Evolutionary conservation across 176 grass and related monocot species (phyloP).

Genomic region (Triticum dicoccoides): DNA sequence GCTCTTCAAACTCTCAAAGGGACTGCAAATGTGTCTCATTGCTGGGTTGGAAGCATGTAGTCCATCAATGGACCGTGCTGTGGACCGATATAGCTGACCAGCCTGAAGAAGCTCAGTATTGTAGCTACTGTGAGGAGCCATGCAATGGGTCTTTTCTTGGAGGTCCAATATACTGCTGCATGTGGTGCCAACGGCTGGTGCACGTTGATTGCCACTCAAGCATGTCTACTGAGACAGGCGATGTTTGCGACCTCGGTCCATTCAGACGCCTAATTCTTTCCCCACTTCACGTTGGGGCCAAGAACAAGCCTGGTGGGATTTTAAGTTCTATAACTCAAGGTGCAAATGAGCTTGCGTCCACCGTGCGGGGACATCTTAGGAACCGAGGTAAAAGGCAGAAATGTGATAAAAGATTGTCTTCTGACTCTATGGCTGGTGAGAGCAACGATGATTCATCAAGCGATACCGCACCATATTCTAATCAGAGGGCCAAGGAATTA

Average conservation of each 20-base stretch:
- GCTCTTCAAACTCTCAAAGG: conserved; percentile 63
- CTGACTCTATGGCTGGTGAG: conserved; percentile 35
- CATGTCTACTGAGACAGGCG: conserved; percentile 53
- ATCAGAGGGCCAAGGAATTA: conserved; percentile 17
- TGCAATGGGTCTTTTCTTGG: conserved; percentile 68
- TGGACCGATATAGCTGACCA: conserved; percentile 67
- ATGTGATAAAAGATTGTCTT: conserved; percentile 24
- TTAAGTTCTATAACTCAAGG: conserved; percentile 73
- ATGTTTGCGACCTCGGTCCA: conserved; percentile 67
- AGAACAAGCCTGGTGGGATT: conserved; percentile 43
- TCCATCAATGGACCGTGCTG: conserved; percentile 72
- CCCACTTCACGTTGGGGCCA: conserved; percentile 48
- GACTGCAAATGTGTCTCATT: conserved; percentile 85
- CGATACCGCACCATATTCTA: conserved; percentile 28
- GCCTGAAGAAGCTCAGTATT: conserved; percentile 58
- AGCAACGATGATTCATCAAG: conserved; percentile 45
- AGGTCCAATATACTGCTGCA: conserved; percentile 67
- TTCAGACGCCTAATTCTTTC: conserved; percentile 67
- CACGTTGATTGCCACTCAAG: conserved; percentile 73
- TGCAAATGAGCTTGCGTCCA: conserved; percentile 71
- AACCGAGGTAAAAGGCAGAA: conserved; percentile 49
- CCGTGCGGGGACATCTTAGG: conserved; percentile 57
- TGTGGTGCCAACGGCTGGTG: conserved; percentile 81
- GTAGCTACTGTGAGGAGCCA: conserved; percentile 68
- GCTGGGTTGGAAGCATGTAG: conserved; percentile 51